phyloP scores from a whole-genome alignment of 345 rosid species.

The Salix koriyanagi region DNA sequence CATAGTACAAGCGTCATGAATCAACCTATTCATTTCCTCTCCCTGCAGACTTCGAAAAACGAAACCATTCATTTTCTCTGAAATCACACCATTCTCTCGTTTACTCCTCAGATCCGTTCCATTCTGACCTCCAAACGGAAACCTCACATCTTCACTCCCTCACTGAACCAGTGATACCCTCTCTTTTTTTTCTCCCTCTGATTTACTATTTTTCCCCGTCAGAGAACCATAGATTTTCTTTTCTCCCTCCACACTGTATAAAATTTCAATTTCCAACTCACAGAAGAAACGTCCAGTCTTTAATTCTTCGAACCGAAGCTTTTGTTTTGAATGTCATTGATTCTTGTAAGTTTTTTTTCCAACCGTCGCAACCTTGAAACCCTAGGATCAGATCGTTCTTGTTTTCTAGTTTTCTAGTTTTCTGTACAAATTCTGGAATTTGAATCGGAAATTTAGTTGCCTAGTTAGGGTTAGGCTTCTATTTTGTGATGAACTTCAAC shows the following conservation, averaged over 20 bases:
- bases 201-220: neutral
- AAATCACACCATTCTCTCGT: neutral
- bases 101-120: constrained; percentile 29
- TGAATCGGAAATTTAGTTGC: constrained; percentile 1
- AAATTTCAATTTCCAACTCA: neutral
- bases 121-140: neutral
- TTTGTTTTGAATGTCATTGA: neutral
- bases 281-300: neutral
- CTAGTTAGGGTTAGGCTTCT: constrained; percentile 33
- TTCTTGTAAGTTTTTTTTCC: neutral
- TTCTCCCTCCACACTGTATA: neutral
- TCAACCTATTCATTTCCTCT: neutral
- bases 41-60: neutral
- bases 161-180: neutral
- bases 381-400: constrained; percentile 12
- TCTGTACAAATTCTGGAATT: constrained; percentile 17
- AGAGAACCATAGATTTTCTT: neutral
- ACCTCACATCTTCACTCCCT: neutral
- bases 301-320: neutral
- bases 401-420: constrained; percentile 10
- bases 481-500: constrained; percentile 46
- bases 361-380: neutral
- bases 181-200: neutral
- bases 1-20: neutral
- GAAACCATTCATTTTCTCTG: neutral